Base-by-base conservation (phyloP, 768 basidiomycete genomes). In the Tylopilus sp. region DNA sequence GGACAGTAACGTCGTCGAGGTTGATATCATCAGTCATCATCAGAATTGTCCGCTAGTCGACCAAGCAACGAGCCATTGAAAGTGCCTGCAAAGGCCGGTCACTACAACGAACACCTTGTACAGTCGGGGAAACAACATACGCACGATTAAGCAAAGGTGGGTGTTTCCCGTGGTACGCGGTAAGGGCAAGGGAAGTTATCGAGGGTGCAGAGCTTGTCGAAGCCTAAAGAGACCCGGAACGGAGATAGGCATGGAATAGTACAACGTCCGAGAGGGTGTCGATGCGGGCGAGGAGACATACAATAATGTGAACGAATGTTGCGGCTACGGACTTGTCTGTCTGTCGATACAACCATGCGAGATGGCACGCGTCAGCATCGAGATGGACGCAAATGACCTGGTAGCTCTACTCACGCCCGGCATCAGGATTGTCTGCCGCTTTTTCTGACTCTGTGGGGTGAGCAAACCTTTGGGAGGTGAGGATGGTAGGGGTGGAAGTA, bases 131-230 rank as follows among this genome's bases (percentile, higher is more conserved):
- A 25, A 24, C 5, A 29, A 26, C 33, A 41, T 12, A 63, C 76
- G 60, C 43, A 76, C 74, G 72, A 50, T 71, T 75, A 8, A 63
- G 63, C 4, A 64, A 62, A 28, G 63, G 54, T 17, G 65, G 61
- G 49, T 76, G 75, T 48, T 63, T 69, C 26, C 75, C 75, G 14
- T 72, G 60, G 45, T 74, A 75, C 5, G 74, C 70, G 8, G 72
- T 69, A 12, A 74, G 65, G n/a, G 73, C 72, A 5, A 73, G 72
- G 0, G 71, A 66, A 7, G 74, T 69, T 2, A 74, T 73, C 28
- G 67, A 63, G 44, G 73, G 60, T 33, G 60, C 53, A 46, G 71
- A 54, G 58, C 52, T 34, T 5, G 69, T 56, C 1, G 68, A 65
- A 3, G 66, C 66, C 5, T 63, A 68, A 6, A 71, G 63, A 43